These are phyloP conservation scores for Carex arenaria DNA, from an alignment of 202 grass and related monocot species.

Conservation along the genomic window DNA sequence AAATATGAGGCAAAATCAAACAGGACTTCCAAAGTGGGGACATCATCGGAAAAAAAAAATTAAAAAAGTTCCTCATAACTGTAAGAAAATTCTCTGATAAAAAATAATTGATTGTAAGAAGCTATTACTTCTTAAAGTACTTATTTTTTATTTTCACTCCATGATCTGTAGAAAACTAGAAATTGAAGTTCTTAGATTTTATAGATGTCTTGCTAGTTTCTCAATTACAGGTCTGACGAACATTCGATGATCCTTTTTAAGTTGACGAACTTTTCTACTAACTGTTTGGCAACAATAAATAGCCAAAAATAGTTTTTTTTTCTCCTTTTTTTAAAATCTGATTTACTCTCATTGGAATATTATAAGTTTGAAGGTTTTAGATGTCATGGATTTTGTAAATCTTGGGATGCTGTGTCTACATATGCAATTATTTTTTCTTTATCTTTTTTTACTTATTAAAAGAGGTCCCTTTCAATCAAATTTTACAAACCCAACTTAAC, in stretches of 20 bases:
- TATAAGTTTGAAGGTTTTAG: neutral
- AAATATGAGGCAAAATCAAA: neutral
- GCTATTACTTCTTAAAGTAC: neutral
- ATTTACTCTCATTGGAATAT: neutral
- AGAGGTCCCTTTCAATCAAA: neutral
- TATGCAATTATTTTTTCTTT: neutral
- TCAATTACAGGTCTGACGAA: neutral
- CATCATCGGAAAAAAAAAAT: neutral
- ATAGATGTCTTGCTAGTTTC: neutral
- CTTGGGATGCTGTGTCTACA: neutral
- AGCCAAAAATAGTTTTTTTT: neutral
- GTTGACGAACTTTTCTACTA: neutral
- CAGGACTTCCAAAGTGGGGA: neutral
- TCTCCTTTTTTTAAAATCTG: neutral
- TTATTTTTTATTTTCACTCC: neutral
- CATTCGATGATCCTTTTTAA: neutral
- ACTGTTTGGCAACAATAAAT: neutral
- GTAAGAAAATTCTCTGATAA: neutral
- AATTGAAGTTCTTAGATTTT: neutral
- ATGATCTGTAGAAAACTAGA: neutral
- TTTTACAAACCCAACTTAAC: neutral
- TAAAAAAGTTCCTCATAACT: neutral
- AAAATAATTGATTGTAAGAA: neutral
- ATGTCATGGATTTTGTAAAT: neutral
- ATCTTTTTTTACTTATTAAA: neutral